phyloP scores from a whole-genome alignment of 768 basidiomycete genomes.

The Filobasidium floriforme region DNA sequence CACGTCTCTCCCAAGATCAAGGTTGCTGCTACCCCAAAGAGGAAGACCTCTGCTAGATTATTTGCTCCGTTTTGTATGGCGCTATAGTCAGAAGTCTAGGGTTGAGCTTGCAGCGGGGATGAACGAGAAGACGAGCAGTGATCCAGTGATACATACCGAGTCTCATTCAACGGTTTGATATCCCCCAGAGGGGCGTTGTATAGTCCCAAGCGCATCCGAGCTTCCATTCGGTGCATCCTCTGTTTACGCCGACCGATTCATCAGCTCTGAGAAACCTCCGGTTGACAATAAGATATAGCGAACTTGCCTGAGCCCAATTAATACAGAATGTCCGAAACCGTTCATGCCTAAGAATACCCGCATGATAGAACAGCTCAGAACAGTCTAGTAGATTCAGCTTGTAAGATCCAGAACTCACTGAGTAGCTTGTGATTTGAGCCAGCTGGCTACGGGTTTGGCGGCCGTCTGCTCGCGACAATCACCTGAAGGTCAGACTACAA shows the following conservation, averaged over 20 bases:
- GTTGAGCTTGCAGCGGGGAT: not conserved
- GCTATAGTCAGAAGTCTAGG: conserved; percentile 23
- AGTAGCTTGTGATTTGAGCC: conserved; percentile 41
- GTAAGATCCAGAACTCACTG: conserved; percentile 27
- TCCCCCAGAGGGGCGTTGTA: conserved; percentile 39
- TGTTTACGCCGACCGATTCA: conserved; percentile 3
- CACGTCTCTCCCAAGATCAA: conserved; percentile 39
- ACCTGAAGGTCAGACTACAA: not conserved
- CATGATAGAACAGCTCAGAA: conserved; percentile 5
- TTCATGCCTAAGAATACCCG: conserved; percentile 32
- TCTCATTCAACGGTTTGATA: conserved; percentile 44
- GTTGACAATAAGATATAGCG: no score
- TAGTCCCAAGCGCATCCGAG: conserved; percentile 38
- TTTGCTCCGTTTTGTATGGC: conserved; percentile 44
- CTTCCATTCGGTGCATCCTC: conserved; percentile 43
- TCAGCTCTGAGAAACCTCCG: no score
- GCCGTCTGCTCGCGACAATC: conserved; percentile 29
- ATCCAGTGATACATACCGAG: conserved; percentile 30
- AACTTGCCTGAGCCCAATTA: conserved; percentile 40
- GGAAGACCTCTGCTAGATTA: conserved; percentile 41
- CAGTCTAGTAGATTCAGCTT: not conserved
- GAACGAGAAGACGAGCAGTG: not conserved
- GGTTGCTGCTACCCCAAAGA: conserved; percentile 40
- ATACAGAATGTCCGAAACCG: conserved; percentile 42
- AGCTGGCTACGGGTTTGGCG: conserved; percentile 43